Evolutionary conservation across 106 monocot species (phyloP).

Genomic region (Dioscorea zingiberensis): DNA sequence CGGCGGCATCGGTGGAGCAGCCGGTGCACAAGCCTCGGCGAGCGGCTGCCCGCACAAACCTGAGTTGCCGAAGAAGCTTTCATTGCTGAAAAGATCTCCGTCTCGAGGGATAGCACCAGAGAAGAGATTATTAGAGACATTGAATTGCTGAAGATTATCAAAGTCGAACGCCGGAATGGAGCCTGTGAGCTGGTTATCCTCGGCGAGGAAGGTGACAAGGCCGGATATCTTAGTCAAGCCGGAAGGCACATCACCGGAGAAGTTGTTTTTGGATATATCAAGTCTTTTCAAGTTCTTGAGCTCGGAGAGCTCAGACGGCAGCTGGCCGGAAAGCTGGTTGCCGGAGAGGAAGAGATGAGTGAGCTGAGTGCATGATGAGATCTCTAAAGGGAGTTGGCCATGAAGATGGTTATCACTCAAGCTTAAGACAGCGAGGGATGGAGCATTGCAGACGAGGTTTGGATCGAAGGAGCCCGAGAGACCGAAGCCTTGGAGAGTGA

Average conservation of each 20-base stretch:
- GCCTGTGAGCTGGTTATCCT: neutral
- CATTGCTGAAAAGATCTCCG: neutral
- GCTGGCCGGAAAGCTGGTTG: conserved; percentile 28
- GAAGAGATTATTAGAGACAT: neutral
- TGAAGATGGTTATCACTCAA: conserved; percentile 13
- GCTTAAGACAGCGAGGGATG: conserved; percentile 9
- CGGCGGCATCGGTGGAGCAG: neutral
- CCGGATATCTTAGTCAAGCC: conserved; percentile 20
- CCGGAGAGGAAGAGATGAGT: conserved; percentile 21
- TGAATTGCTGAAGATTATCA: neutral
- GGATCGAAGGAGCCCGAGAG: conserved; percentile 30
- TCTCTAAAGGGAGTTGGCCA: conserved; percentile 18
- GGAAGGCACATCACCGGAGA: conserved; percentile 29
- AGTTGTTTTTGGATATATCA: conserved; percentile 32
- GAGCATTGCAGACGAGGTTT: conserved; percentile 14
- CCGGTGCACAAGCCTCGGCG: conserved; percentile 7
- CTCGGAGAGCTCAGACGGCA: conserved; percentile 21
- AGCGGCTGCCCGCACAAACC: conserved; percentile 29
- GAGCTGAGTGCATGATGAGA: conserved; percentile 21
- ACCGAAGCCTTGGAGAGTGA: conserved; percentile 9
- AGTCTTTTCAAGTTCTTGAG: conserved; percentile 29
- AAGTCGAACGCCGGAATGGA: neutral
- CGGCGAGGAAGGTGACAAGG: conserved; percentile 13
- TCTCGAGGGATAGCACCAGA: conserved; percentile 11
- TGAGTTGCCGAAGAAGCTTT: conserved; percentile 18